Conservation (phyloP, 2,329 filamentous ascomycete genomes). For the Curvularia eragrostidis region DNA sequence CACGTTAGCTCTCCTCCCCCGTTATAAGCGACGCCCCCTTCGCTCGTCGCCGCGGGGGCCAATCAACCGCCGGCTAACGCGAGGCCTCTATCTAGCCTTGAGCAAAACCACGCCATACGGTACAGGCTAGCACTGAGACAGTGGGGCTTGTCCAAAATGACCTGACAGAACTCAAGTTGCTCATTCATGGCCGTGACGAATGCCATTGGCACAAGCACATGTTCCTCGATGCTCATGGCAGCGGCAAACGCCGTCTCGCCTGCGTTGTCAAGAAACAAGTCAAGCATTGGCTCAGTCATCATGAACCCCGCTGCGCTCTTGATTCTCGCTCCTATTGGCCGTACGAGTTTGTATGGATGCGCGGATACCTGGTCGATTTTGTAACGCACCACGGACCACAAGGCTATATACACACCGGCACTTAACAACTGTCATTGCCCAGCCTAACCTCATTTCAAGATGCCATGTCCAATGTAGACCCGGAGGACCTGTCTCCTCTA, state of each 20-base stretch:
- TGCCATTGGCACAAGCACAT: not conserved
- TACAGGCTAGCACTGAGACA: not conserved
- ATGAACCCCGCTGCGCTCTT: not conserved
- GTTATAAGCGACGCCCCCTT: not conserved
- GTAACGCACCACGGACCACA: slow-evolving; percentile 25
- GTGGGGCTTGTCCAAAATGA: not conserved
- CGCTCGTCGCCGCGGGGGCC: slow-evolving; percentile 1
- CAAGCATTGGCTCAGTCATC: not conserved
- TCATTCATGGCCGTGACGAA: not conserved
- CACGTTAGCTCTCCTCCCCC: slow-evolving; percentile 6
- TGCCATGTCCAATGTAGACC: slow-evolving; percentile 6
- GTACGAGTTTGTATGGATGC: not conserved
- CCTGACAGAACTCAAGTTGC: not conserved
- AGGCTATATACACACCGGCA: slow-evolving; percentile 31
- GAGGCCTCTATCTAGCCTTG: slow-evolving; percentile 3
- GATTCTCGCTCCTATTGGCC: not conserved
- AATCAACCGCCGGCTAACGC: slow-evolving; percentile 3
- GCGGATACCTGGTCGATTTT: slow-evolving; percentile 15
- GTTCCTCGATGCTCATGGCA: slow-evolving; percentile 16
- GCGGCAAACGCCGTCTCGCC: slow-evolving; percentile 35
- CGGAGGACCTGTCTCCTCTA: slow-evolving; percentile 7
- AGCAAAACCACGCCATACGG: not conserved
- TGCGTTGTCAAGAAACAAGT: slow-evolving; percentile 23
- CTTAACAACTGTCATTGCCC: slow-evolving; percentile 16
- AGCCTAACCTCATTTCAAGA: slow-evolving; percentile 19